phyloP scores from a whole-genome alignment of 768 basidiomycete genomes.

The Coprinopsis strossmayeri region DNA sequence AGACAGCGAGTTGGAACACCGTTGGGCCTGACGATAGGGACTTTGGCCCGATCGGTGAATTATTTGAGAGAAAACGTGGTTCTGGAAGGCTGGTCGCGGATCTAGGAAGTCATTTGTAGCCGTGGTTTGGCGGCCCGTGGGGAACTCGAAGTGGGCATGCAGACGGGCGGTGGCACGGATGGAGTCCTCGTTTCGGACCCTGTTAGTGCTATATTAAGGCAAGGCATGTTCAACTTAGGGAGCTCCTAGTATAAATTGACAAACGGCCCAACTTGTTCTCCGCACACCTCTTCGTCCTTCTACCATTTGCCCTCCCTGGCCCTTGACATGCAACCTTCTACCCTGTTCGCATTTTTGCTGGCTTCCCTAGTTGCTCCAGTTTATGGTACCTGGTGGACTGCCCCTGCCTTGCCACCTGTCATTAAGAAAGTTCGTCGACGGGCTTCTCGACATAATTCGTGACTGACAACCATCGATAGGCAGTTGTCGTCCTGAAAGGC shows the following conservation, averaged over 20 bases:
- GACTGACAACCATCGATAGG: too few species aligned
- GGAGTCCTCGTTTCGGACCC: constrained; percentile 62
- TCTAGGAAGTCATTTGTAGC: constrained; percentile 23
- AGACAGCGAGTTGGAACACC: too few species aligned
- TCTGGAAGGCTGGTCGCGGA: not conserved
- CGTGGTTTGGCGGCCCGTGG: constrained; percentile 56
- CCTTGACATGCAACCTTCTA: not conserved
- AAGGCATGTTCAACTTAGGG: not conserved
- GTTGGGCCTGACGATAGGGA: too few species aligned
- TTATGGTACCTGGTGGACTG: not conserved
- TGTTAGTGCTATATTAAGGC: constrained; percentile 2
- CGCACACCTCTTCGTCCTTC: not conserved
- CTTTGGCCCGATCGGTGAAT: constrained; percentile 2
- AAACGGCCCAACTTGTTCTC: not conserved
- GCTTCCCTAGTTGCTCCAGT: not conserved
- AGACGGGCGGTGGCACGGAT: constrained; percentile 71
- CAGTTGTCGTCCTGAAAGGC: constrained; percentile 53
- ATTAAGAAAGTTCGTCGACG: too few species aligned
- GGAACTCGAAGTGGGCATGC: too few species aligned
- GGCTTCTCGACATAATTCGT: too few species aligned
- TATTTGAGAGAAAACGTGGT: not conserved
- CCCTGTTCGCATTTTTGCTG: not conserved
- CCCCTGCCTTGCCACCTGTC: not conserved
- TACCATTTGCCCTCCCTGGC: not conserved
- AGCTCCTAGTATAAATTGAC: not conserved